phyloP scores from a whole-genome alignment of 1,284 basidiomycete genomes.

The Trichosporon sp. region DNA sequence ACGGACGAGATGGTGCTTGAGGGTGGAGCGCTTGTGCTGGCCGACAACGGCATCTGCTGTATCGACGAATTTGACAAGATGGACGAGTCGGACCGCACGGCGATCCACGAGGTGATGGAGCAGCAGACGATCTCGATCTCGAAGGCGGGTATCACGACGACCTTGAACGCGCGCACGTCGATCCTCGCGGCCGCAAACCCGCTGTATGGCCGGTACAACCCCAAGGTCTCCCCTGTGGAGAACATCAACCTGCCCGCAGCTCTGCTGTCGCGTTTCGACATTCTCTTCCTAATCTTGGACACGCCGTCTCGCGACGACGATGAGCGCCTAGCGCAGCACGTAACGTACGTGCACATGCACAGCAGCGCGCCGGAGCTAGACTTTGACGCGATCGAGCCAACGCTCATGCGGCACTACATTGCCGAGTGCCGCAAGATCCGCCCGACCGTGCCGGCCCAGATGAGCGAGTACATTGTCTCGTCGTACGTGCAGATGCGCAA shows the following conservation, averaged over 20 bases:
- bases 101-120: conserved; percentile 99
- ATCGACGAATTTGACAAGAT: conserved; percentile 99
- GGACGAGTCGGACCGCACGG: conserved; percentile 95
- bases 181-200: conserved; percentile 98
- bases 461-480: conserved; percentile 90
- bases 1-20: conserved; percentile 99
- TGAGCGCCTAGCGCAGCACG: conserved; percentile 91
- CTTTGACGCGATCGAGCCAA: conserved; percentile 72
- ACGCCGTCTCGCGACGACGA: conserved; percentile 92
- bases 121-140: conserved; percentile 99
- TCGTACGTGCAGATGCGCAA: conserved; percentile 93
- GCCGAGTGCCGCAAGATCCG: conserved; percentile 83
- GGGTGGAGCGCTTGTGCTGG: conserved; percentile 95
- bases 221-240: conserved; percentile 93
- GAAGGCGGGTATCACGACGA: conserved; percentile 98
- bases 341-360: conserved; percentile 97
- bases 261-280: conserved; percentile 88
- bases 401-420: conserved; percentile 92
- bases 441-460: conserved; percentile 75
- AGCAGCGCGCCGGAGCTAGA: conserved; percentile 76
- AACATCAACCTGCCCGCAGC: conserved; percentile 99
- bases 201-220: conserved; percentile 95
- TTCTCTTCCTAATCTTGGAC: conserved; percentile 95
- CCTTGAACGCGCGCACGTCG: conserved; percentile 95
- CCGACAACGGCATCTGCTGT: conserved; percentile 98